A percentile compares a stretch with the other conserved stretches of the same genome.
Conservation (phyloP, 2,329 filamentous ascomycete species). For the Microascus cirrosus region DNA sequence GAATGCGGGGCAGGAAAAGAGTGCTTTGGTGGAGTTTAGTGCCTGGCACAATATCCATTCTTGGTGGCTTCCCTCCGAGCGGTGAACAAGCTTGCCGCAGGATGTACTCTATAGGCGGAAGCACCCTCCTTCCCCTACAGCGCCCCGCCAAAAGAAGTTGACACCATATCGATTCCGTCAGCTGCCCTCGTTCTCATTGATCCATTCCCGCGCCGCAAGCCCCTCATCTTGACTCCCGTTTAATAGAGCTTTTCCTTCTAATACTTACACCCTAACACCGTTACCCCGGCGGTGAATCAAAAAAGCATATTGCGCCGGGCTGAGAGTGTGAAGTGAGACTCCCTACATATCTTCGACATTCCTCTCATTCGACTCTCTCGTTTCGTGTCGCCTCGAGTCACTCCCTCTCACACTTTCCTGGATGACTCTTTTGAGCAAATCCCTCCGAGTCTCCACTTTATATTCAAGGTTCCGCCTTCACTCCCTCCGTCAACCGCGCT, state of each 20-base stretch:
- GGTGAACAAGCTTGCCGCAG: background rate
- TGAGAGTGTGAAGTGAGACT: background rate
- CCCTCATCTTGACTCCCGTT: background rate
- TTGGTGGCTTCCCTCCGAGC: background rate
- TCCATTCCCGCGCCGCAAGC: background rate
- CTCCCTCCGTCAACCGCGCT: background rate
- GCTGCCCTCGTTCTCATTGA: background rate
- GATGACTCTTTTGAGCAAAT: slow-evolving; percentile 2
- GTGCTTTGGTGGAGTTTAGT: background rate
- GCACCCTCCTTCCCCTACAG: background rate
- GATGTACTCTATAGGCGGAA: background rate
- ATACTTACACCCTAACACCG: background rate
- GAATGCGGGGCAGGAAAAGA: background rate
- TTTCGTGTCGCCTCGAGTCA: background rate
- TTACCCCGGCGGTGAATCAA: background rate
- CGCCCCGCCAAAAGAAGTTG: background rate
- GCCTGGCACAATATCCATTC: background rate
- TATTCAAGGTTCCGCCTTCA: background rate
- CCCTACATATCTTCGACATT: background rate
- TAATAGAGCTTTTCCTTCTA: background rate
- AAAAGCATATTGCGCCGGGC: slow-evolving; percentile 1
- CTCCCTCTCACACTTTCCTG: background rate
- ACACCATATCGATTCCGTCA: slow-evolving; percentile 2
- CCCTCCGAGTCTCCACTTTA: background rate
- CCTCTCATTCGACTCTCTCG: background rate